These are phyloP conservation scores for Aspergillus sp. DNA, from an alignment of 2,329 filamentous ascomycete species.

Conservation along the genomic window DNA sequence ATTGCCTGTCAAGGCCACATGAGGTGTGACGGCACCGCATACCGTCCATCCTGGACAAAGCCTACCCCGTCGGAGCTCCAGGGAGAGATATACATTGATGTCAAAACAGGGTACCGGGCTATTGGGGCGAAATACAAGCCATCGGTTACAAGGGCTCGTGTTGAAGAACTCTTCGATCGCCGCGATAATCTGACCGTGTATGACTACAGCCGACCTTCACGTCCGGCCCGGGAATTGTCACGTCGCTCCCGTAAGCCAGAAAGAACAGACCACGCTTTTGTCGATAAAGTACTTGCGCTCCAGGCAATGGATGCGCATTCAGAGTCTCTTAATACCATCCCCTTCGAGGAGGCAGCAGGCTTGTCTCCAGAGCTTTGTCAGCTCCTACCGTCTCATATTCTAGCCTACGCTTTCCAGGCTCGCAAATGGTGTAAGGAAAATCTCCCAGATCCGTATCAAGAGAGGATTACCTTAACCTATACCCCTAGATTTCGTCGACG, in stretches of 20 bases:
- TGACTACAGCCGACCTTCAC: background rate
- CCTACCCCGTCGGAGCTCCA: background rate
- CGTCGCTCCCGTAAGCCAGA: background rate
- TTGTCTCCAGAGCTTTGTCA: background rate
- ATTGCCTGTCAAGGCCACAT: background rate
- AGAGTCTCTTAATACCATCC: background rate
- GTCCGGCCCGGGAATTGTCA: background rate
- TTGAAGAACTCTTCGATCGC: background rate
- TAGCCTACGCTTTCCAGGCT: background rate
- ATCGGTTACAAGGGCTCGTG: background rate
- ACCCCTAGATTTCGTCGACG: background rate
- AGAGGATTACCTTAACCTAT: background rate
- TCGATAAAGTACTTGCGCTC: background rate
- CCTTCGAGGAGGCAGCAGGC: background rate
- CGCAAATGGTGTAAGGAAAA: background rate
- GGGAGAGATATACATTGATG: background rate
- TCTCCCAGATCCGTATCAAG: background rate
- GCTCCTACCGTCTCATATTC: background rate
- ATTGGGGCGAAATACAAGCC: background rate
- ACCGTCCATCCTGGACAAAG: background rate
- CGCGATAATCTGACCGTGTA: background rate
- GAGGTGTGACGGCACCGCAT: background rate
- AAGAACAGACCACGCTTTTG: background rate
- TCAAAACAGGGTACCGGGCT: background rate
- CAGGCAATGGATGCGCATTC: background rate